These are phyloP conservation scores for Sporothrix brunneoviolacea DNA, from an alignment of 2,329 filamentous ascomycete genomes.

Conservation along the genomic window DNA sequence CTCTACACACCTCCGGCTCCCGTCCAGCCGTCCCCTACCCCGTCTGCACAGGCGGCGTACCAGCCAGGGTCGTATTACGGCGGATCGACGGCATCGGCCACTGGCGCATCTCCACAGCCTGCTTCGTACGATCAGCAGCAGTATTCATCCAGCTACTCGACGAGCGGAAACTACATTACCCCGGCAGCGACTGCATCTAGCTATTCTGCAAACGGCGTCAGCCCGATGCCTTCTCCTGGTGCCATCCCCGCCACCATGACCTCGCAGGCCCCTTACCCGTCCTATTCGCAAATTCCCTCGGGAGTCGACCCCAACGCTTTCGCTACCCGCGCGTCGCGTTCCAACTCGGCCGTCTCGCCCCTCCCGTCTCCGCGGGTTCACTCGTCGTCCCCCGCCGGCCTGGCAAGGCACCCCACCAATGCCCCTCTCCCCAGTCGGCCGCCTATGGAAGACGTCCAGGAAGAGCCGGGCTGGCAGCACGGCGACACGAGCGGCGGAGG, in stretches of 20 bases:
- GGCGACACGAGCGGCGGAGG: slow-evolving; percentile 5
- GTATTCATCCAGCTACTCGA: slow-evolving; percentile 19
- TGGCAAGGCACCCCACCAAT: slow-evolving; percentile 53
- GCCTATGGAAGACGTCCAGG: slow-evolving; percentile 34
- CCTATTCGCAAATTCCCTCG: slow-evolving; percentile 45
- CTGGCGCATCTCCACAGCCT: slow-evolving; percentile 20
- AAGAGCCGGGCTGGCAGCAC: slow-evolving; percentile 38
- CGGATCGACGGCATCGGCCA: slow-evolving; percentile 14
- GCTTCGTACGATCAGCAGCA: slow-evolving; percentile 21
- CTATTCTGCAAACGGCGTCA: slow-evolving; percentile 29
- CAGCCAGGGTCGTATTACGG: slow-evolving; percentile 18
- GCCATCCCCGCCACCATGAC: slow-evolving; percentile 24
- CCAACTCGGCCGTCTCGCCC: slow-evolving; percentile 45
- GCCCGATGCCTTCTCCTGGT: slow-evolving; percentile 25
- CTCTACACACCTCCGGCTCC: slow-evolving; percentile 7
- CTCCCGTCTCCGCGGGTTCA: slow-evolving; percentile 37
- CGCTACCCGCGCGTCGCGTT: slow-evolving; percentile 38
- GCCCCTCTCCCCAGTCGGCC: slow-evolving; percentile 52
- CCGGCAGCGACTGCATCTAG: neutral
- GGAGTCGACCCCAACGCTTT: slow-evolving; percentile 42
- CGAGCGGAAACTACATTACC: slow-evolving; percentile 14
- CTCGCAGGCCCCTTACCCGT: slow-evolving; percentile 45
- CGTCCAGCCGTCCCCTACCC: slow-evolving; percentile 4
- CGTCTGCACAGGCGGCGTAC: slow-evolving; percentile 9
- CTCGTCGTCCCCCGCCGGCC: slow-evolving; percentile 37